These are phyloP conservation scores for Colletotrichum tanaceti DNA, from an alignment of 2,329 filamentous ascomycete genomes.

Conservation along the genomic window DNA sequence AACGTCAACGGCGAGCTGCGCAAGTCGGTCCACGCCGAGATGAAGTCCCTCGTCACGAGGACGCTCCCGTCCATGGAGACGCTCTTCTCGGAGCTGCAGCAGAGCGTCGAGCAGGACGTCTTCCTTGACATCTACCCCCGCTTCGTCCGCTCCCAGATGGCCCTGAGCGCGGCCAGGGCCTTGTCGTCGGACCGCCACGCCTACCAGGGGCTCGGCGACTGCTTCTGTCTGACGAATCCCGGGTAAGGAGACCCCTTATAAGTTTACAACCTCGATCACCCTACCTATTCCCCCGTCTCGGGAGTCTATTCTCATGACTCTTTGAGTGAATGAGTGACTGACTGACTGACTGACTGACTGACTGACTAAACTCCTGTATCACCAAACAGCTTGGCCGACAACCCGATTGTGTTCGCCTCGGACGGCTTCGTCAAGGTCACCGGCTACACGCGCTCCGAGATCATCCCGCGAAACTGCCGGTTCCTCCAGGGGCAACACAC, in stretches of 20 bases:
- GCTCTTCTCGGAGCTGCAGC: constrained; percentile 57
- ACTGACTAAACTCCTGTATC: too few species aligned
- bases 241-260: constrained; percentile 8
- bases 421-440: constrained; percentile 64
- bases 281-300: too few species aligned
- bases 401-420: constrained; percentile 62
- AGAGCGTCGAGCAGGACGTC: constrained; percentile 58
- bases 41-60: constrained; percentile 58
- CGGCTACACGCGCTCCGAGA: constrained; percentile 59
- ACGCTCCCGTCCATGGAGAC: constrained; percentile 60
- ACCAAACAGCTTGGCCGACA: constrained; percentile 58
- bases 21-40: constrained; percentile 56
- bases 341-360: too few species aligned
- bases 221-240: constrained; percentile 69
- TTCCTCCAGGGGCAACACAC: constrained; percentile 63
- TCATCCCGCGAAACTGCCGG: constrained; percentile 62
- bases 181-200: constrained; percentile 52
- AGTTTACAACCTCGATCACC: too few species aligned
- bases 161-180: constrained; percentile 57
- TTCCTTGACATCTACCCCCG: constrained; percentile 61
- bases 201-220: constrained; percentile 67
- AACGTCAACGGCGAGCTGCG: constrained; percentile 56
- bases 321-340: too few species aligned
- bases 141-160: constrained; percentile 65
- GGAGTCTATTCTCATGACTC: too few species aligned